phyloP scores from a whole-genome alignment of 257 asterid species.

The Perilla frutescens region DNA sequence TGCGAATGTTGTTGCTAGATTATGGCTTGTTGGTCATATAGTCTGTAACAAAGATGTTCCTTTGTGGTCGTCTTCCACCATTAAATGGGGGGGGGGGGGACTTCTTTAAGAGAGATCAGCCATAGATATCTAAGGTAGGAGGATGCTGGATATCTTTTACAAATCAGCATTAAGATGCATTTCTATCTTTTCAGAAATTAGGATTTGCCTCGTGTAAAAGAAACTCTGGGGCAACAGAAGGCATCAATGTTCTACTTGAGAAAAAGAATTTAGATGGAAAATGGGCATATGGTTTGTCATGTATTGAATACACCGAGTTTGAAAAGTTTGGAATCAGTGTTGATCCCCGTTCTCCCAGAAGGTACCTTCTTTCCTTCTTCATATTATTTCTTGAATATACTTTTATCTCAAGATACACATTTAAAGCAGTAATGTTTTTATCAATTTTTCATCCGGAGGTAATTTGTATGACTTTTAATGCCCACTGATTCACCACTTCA shows the following conservation, averaged over 20 bases:
- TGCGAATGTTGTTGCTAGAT: neutral
- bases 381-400: slow-evolving; percentile 4
- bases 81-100: slow-evolving; percentile 2
- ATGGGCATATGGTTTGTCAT: slow-evolving; percentile 93
- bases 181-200: slow-evolving; percentile 68
- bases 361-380: slow-evolving; percentile 49
- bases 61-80: slow-evolving; percentile 18
- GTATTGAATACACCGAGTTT: slow-evolving; percentile 96
- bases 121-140: slow-evolving; percentile 17
- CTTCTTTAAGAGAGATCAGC: neutral
- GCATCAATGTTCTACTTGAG: slow-evolving; percentile 92
- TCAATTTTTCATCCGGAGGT: slow-evolving; percentile 12
- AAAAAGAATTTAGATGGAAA: slow-evolving; percentile 76
- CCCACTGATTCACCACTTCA: slow-evolving; percentile 9
- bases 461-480: slow-evolving; percentile 17
- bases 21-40: neutral
- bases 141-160: slow-evolving; percentile 20
- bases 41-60: slow-evolving; percentile 14
- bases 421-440: neutral
- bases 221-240: slow-evolving; percentile 91
- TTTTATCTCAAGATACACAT: slow-evolving; percentile 25
- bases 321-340: slow-evolving; percentile 79
- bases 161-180: slow-evolving; percentile 27
- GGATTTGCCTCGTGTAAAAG: slow-evolving; percentile 96
- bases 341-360: slow-evolving; percentile 53